Evolutionary conservation across 768 basidiomycete genomes (phyloP), one percentile per base, ranked within the genome.

Genomic region (Phanerochaete carnosa): DNA sequence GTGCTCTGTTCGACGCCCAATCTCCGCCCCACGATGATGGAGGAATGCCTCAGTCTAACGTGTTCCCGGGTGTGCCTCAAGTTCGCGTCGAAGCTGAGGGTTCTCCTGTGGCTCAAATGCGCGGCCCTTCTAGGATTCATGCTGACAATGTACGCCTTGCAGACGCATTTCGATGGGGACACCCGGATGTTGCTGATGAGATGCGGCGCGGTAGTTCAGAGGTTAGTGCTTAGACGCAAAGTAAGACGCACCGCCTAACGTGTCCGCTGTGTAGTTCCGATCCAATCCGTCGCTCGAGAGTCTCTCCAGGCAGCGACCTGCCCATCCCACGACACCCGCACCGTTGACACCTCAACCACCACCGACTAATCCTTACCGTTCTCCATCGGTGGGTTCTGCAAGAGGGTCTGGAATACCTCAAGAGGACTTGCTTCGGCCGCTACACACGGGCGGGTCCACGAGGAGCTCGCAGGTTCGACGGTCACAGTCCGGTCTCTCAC

Each of bases 121-220:
- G 50, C n/a, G 49, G 58, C 5, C 58, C 59, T 8, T 56, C 62
- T 2, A 43, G 39, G 19, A 61, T 55, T 45, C 59, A 49, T 13
- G 45, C 61, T 12, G 35, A 47, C 4, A 66, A 53, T 37, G 61
- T 64, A 43, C 39, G 61, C 15, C 55, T 68, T 11, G 64, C 61
- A 1, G 65, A 69, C 28, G 61, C 66, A 13, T 46, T 62, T 30
- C 63, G 67, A 45, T 71, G 65, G 37, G 68, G 62, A 9, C 57
- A 68, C 49, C 66, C 68, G 9, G 64, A 62, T 19, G 35, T 56
- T 43, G 57, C 64, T 47, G 63, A 68, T 23, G 55, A 62, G 23
- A 67, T 66, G 64, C 62, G 66, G 47, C 57, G 62, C 23, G 64
- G 64, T 39, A 62, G 51, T 1, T 52, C 51, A 13, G 62, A 62